Evolutionary conservation across 208 protist species (phyloP).

Genomic region (Porcisia hertigi): DNA sequence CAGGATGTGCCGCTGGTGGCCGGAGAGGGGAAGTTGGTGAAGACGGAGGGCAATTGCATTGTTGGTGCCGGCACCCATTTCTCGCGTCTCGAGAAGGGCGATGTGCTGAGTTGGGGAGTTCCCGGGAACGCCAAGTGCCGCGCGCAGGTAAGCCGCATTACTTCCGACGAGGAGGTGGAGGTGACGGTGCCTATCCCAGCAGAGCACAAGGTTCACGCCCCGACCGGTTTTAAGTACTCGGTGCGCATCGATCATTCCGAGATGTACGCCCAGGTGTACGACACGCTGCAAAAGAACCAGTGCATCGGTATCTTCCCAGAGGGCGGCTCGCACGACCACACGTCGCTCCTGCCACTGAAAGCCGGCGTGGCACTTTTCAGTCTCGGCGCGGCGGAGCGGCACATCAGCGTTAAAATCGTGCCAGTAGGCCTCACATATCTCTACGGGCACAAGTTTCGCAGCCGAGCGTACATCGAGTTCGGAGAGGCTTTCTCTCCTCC

Average conservation of each 20-base stretch:
- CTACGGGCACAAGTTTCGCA: conserved; percentile 93
- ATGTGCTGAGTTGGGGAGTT: conserved; percentile 73
- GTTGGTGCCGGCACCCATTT: conserved; percentile 79
- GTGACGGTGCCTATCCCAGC: conserved; percentile 75
- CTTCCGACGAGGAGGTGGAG: conserved; percentile 72
- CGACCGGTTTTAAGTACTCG: conserved; percentile 70
- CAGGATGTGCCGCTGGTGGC: conserved; percentile 83
- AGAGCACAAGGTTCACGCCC: conserved; percentile 41
- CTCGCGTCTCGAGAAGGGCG: conserved; percentile 55
- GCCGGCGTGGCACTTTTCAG: conserved; percentile 94
- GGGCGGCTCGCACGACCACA: conserved; percentile 95
- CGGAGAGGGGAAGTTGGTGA: conserved; percentile 55
- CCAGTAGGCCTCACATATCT: conserved; percentile 93
- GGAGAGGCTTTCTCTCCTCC: conserved; percentile 82
- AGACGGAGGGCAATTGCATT: conserved; percentile 51
- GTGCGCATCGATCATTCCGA: conserved; percentile 90
- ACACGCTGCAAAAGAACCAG: conserved; percentile 76
- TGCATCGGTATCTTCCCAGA: conserved; percentile 97
- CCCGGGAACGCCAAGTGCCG: conserved; percentile 44
- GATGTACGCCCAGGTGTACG: conserved; percentile 92
- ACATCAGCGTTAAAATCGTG: conserved; percentile 83
- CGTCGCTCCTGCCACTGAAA: conserved; percentile 94
- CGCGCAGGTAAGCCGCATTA: conserved; percentile 66
- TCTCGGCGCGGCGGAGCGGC: conserved; percentile 83
- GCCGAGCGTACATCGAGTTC: conserved; percentile 88